Evolutionary conservation across 441 rosid species (phyloP), one percentile per base, ranked within the genome.

Genomic region (Jatropha podagrica): DNA sequence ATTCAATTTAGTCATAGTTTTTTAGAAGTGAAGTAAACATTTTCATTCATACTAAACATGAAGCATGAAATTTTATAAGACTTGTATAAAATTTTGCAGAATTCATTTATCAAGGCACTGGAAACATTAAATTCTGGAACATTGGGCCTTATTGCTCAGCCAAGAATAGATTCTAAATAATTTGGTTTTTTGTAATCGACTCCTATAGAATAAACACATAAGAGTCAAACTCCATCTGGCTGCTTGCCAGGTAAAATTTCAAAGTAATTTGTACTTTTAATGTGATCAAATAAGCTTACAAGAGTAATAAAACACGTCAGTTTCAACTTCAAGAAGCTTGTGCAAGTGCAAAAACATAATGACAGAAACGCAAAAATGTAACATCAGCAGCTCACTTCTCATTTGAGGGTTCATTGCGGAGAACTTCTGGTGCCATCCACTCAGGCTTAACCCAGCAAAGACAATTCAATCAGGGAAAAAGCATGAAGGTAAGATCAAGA

Each of bases 351-450:
- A 70, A 41, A 26, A 63, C 14, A 72, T 40, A 17, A 74, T 12
- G n/a, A 27, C 41, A 13, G 48, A 65, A 79, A 49, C 42, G 37
- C 20, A 56, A 62, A 55, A 71, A 13, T 18, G 32, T 15, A 67
- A 64, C 68, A 51, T 51, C 73, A 70, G 74, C 68, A 77, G 87
- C 99, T 88, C 83, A 95, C 99, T 95, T 95, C 79, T 95, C 99
- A 85, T 95, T 92, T 23, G 98, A 95, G 56, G 90, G 97, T 77
- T 95, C 99, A 69, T 93, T 95, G 77, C 99, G 97, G 74, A 95
- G 97, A 81, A 93, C 98, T 85, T 95, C 99, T 2, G 98, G 99
- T 72, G 99, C 99, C 99, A 95, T 95, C 99, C 98, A 95, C 84
- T 95, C 99, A 27, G 99, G 98, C 99, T 32, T 95, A 78, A 52